Evolutionary conservation across 2,329 filamentous ascomycete genomes (phyloP), one percentile per base, ranked within the genome.

Genomic region (Curvularia hawaiiensis): DNA sequence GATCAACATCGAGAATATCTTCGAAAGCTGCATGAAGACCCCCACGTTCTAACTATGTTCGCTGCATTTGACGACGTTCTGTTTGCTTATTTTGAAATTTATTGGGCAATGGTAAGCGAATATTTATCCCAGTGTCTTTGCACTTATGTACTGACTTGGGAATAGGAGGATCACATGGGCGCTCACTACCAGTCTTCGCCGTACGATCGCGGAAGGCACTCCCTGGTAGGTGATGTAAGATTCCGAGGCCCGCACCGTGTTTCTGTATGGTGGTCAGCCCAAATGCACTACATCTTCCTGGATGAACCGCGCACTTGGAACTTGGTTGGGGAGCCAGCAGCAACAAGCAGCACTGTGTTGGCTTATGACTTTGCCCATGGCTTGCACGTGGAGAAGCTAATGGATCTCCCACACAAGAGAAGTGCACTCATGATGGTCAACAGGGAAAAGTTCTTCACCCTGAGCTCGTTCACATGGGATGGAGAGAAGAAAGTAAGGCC

Each of bases 51-150:
- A 51, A 85, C 87, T 24, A 79, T 93, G 45, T 79, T 93, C 57
- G 90, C 87, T 7, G 83, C 84, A 26, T 94, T 91, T 72, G 84
- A 93, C 54, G 88, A 89, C 30, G 82, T 81, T 2, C 84, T 80
- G 47, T 93, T 93, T 73, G 87, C 89, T 0, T 93, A 93, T 73
- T 92, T 90, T 71, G 90, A 94, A 74, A 80, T 92, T 1, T 93
- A 92, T 74, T 93, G 89, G 89, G 88, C 86, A 35, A 87, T 86
- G 79, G 83, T 84, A 77, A 60, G 75, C 65, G 22, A 48, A 33
- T n/a, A 24, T 50, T 20, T 6, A 14, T 9, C 39, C 30, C 10
- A 20, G 16, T 35, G 16, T 51, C 3, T 14, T 28, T 4, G 30
- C 30, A 53, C 31, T 44, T 52, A 54, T 31, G 41, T 30, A 56